Conservation (phyloP, 2,329 filamentous ascomycete genomes). For the Talaromyces pinophilus region DNA sequence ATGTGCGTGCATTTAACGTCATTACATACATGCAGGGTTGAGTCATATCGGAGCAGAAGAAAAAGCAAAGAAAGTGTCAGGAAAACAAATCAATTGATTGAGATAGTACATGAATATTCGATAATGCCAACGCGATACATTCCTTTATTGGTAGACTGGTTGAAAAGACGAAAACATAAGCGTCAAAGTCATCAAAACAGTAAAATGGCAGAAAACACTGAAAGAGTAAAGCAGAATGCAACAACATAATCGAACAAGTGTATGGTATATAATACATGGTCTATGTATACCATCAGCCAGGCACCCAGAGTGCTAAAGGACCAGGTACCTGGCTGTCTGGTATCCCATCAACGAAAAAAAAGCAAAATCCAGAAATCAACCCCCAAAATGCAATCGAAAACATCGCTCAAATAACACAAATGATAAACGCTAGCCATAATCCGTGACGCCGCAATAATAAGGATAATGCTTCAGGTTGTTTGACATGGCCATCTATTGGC, state of each 20-base stretch:
- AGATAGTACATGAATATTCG: neutral
- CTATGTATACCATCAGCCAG: neutral
- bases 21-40: slow-evolving; percentile 9
- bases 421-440: neutral
- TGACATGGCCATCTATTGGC: neutral
- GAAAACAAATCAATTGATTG: neutral
- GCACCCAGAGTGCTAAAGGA: neutral
- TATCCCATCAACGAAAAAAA: neutral
- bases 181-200: neutral
- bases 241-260: neutral
- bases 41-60: slow-evolving; percentile 5
- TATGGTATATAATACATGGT: slow-evolving; percentile 6
- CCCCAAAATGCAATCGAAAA: slow-evolving; percentile 1
- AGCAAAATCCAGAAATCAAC: neutral
- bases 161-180: neutral
- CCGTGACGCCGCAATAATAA: neutral
- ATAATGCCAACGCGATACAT: neutral
- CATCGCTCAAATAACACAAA: neutral
- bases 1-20: slow-evolving; percentile 7
- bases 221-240: neutral
- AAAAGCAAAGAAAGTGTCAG: slow-evolving; percentile 6
- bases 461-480: neutral
- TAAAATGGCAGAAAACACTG: neutral
- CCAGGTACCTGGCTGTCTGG: neutral
- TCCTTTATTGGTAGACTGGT: neutral